phyloP scores from a whole-genome alignment of 441 rosid genomes.

The Gossypium trilobum region DNA sequence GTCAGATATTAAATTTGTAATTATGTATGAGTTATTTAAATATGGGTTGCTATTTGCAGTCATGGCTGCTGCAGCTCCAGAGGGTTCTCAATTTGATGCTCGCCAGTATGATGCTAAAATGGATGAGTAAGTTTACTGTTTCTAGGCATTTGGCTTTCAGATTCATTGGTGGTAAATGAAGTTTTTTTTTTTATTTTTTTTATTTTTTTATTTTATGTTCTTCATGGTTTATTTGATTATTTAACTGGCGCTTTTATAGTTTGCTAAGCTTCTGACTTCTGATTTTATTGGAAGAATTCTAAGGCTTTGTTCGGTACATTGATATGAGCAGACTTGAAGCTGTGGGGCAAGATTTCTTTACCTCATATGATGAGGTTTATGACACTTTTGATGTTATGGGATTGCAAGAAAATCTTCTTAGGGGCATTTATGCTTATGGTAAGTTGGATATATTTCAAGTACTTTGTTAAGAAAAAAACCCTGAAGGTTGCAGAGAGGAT shows the following conservation, averaged over 20 bases:
- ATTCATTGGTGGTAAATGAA: background rate
- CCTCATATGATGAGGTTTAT: conserved; percentile 50
- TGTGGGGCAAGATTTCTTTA: conserved; percentile 52
- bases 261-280: background rate
- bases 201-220: background rate
- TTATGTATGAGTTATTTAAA: background rate
- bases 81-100: conserved; percentile 42
- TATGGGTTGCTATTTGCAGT: conserved; percentile 18
- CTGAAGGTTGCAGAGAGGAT: background rate
- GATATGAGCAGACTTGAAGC: conserved; percentile 28
- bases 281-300: background rate
- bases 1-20: background rate
- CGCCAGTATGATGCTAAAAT: conserved; percentile 48
- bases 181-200: background rate
- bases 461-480: background rate
- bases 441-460: background rate
- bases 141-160: background rate
- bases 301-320: background rate
- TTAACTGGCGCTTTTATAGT: background rate
- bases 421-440: conserved; percentile 58
- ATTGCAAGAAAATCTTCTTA: conserved; percentile 55
- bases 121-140: conserved; percentile 38
- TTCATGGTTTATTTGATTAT: background rate
- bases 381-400: conserved; percentile 59
- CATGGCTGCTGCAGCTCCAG: conserved; percentile 48